Conservation (phyloP, 2,329 filamentous ascomycete species). For the Ambrosiella xylebori region DNA sequence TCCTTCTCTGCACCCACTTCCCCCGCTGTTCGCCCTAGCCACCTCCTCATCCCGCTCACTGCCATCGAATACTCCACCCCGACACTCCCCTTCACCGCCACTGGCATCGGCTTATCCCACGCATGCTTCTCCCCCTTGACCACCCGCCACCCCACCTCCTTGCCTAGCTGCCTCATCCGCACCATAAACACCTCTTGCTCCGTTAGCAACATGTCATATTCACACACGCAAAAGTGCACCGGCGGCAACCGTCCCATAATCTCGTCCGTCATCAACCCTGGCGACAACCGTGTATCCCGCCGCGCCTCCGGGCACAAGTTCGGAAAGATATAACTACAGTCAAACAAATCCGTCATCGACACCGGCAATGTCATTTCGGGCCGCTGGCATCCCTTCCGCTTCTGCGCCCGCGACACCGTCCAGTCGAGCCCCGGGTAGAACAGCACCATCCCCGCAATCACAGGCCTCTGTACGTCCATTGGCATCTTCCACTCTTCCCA, state of each 20-base stretch:
- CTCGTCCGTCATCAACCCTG: conserved; percentile 36
- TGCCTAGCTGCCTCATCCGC: conserved; percentile 26
- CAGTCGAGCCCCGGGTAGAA: conserved; percentile 49
- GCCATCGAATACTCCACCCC: conserved; percentile 30
- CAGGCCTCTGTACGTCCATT: conserved; percentile 19
- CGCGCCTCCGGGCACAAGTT: conserved; percentile 28
- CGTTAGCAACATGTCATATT: conserved; percentile 46
- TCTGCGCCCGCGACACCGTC: conserved; percentile 36
- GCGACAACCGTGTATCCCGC: conserved; percentile 38
- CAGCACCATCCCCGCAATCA: conserved; percentile 34
- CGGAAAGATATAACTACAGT: conserved; percentile 42
- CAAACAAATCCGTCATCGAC: conserved; percentile 43
- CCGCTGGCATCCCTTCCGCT: conserved; percentile 33
- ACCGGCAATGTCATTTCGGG: conserved; percentile 42
- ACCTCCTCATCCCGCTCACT: conserved; percentile 20
- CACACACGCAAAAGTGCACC: conserved; percentile 42
- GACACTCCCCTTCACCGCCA: conserved; percentile 28
- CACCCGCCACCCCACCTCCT: conserved; percentile 25
- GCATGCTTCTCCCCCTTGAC: conserved; percentile 30
- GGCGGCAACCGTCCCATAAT: conserved; percentile 35
- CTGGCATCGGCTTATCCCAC: conserved; percentile 31
- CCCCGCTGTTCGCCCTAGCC: background rate
- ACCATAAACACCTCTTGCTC: conserved; percentile 45
- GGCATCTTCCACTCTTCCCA: conserved; percentile 24
- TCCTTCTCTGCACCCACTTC: background rate